Evolutionary conservation across 345 rosid genomes (phyloP), one percentile per base, ranked within the genome.

Genomic region (Ceriops decandra): DNA sequence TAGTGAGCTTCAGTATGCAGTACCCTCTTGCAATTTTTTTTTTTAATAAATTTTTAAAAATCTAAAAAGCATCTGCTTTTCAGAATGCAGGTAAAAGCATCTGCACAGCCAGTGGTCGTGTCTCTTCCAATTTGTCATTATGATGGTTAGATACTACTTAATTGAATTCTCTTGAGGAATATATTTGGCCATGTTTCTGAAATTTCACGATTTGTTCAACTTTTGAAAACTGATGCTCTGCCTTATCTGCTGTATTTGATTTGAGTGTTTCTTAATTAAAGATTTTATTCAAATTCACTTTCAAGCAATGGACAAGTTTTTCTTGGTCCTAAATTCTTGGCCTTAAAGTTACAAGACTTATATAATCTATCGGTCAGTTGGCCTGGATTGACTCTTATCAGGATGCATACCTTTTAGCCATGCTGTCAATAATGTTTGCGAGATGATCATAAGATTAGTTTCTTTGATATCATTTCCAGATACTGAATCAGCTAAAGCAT

Each of bases 401-500:
- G 61, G n/a, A 63, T 58, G 28, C 57, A 46, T 17, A 26, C 38
- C 26, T 5, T 70, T 1, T 71, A 20, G 36, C n/a, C 26, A 51
- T 28, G 24, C 15, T 51, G 20, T 51, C 31, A 28, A 33, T 33
- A 51, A 49, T 7, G 52, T 52, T 16, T 9, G 52, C 20, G 53
- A 27, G 38, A 62, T 52, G 26, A 24, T 70, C 52, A 17, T 52
- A 26, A 62, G 11, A 19, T 11, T 24, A 36, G 19, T 79, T 72
- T 57, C n/a, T 52, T 58, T 68, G 17, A 67, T 17, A 62, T 47
- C 53, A 54, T 47, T 66, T 74, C 31, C 81, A 93, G 98, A 89
- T 77, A 93, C 95, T 32, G 97, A 93, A 78, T 69, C 93, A 38
- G 96, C 97, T 61, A 88, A 83, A 78, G 98, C 98, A 75, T 88